Evolutionary conservation across 352 stramenopile species (phyloP).

Genomic region (Poterioochromonas sp.): DNA sequence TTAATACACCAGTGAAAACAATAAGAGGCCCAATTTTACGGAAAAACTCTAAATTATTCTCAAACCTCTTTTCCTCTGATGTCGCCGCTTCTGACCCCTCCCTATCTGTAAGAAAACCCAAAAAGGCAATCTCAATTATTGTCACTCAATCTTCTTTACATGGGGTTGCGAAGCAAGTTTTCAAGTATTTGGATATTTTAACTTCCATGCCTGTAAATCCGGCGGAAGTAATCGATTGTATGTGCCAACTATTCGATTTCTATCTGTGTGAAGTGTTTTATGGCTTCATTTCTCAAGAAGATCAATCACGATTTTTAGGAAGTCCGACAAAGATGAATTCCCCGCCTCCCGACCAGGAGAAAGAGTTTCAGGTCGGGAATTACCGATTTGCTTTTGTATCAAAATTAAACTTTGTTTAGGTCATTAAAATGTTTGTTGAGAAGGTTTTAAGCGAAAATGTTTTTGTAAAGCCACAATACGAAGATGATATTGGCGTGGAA

Average conservation of each 20-base stretch:
- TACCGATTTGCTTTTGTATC: not conserved
- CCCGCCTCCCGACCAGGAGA: not conserved
- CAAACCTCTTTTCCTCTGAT: too few species aligned
- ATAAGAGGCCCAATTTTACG: too few species aligned
- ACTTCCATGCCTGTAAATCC: slow-evolving; percentile 34
- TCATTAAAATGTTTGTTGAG: not conserved
- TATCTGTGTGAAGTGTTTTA: slow-evolving; percentile 47
- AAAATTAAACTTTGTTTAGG: not conserved
- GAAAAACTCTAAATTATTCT: too few species aligned
- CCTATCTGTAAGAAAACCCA: not conserved
- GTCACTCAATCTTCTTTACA: slow-evolving; percentile 46
- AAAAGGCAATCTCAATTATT: slow-evolving; percentile 29
- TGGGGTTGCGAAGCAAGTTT: slow-evolving; percentile 42
- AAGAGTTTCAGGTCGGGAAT: slow-evolving; percentile 16
- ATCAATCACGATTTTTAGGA: not conserved
- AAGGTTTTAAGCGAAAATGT: too few species aligned
- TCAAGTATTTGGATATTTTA: slow-evolving; percentile 46
- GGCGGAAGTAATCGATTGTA: slow-evolving; percentile 36
- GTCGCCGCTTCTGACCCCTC: too few species aligned
- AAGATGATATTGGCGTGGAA: not conserved
- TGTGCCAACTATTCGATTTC: slow-evolving; percentile 43
- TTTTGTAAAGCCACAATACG: too few species aligned
- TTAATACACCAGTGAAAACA: not conserved
- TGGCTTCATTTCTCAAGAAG: slow-evolving; percentile 38
- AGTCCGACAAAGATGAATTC: not conserved